A percentile compares a stretch with the other conserved stretches of the same genome.
These are phyloP conservation scores for Pholiota microspora DNA, from an alignment of 768 basidiomycete genomes.

Conservation along the genomic window DNA sequence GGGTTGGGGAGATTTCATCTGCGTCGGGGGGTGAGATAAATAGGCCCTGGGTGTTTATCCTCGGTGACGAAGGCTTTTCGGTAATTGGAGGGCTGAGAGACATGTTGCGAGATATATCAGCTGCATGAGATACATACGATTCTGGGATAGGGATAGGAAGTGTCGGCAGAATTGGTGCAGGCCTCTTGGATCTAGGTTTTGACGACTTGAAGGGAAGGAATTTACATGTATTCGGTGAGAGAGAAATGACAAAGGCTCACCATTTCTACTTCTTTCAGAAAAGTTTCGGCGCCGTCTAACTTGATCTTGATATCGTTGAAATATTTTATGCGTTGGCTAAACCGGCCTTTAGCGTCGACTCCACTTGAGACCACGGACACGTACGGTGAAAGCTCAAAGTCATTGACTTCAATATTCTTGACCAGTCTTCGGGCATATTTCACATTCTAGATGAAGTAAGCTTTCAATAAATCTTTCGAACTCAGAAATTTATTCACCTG, in stretches of 20 bases:
- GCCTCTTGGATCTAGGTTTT: constrained; percentile 29
- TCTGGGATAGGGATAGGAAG: constrained; percentile 43
- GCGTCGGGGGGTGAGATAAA: constrained; percentile 23
- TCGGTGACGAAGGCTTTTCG: constrained; percentile 12
- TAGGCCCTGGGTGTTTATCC: constrained; percentile 13
- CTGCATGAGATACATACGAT: constrained; percentile 13
- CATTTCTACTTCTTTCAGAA: constrained; percentile 50
- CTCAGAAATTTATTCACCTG: constrained; percentile 42
- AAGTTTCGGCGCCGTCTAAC: constrained; percentile 54
- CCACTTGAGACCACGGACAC: constrained; percentile 12
- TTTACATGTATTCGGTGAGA: constrained; percentile 27
- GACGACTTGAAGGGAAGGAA: constrained; percentile 28
- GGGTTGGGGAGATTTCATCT: constrained; percentile 18
- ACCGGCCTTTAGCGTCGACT: not conserved
- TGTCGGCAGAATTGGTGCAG: constrained; percentile 49
- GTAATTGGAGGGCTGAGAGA: constrained; percentile 1
- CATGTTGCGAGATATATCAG: not conserved
- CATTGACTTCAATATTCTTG: constrained; percentile 54
- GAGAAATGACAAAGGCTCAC: constrained; percentile 29
- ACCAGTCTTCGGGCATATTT: constrained; percentile 57
- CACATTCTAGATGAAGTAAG: constrained; percentile 31
- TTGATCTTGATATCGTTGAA: constrained; percentile 46
- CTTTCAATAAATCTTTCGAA: not conserved
- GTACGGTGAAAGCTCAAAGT: constrained; percentile 41
- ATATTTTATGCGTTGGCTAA: constrained; percentile 40